phyloP scores from a whole-genome alignment of 768 basidiomycete species.

The Tubosaeta sp. region DNA sequence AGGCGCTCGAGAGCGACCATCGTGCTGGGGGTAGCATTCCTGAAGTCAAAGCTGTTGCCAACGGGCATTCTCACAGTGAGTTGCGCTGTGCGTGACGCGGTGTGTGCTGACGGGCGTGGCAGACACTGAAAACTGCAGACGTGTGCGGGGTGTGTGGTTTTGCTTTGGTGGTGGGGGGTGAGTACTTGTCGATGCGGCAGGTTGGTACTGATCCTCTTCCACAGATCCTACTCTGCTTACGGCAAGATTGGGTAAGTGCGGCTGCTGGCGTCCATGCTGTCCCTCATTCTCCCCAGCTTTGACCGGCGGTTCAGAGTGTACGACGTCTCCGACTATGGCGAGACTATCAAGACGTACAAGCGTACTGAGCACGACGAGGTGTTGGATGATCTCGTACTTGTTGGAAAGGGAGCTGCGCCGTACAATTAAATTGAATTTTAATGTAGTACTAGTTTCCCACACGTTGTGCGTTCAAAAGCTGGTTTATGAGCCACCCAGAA shows the following conservation, averaged over 20 bases:
- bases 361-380: slow-evolving; percentile 68
- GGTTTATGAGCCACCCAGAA: slow-evolving; percentile 9
- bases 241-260: slow-evolving; percentile 65
- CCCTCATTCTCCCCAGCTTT: slow-evolving; percentile 49
- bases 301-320: slow-evolving; percentile 90
- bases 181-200: slow-evolving; percentile 28
- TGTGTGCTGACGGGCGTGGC: slow-evolving; percentile 13
- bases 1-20: slow-evolving; percentile 68
- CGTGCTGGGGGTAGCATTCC: slow-evolving; percentile 40
- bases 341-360: slow-evolving; percentile 88
- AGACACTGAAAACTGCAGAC: slow-evolving; percentile 88
- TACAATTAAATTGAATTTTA: slow-evolving; percentile 12
- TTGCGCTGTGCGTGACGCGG: neutral
- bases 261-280: neutral
- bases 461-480: neutral
- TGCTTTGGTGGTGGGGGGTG: slow-evolving; percentile 88
- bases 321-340: slow-evolving; percentile 84
- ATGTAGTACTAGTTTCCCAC: slow-evolving; percentile 13
- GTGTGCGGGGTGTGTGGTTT: slow-evolving; percentile 83
- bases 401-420: slow-evolving; percentile 45
- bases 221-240: slow-evolving; percentile 78
- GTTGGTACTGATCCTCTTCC: neutral
- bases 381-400: slow-evolving; percentile 59
- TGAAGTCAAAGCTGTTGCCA: slow-evolving; percentile 85
- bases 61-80: slow-evolving; percentile 87